phyloP scores from a whole-genome alignment of 2,329 filamentous ascomycete species.

The Beauveria sp. region DNA sequence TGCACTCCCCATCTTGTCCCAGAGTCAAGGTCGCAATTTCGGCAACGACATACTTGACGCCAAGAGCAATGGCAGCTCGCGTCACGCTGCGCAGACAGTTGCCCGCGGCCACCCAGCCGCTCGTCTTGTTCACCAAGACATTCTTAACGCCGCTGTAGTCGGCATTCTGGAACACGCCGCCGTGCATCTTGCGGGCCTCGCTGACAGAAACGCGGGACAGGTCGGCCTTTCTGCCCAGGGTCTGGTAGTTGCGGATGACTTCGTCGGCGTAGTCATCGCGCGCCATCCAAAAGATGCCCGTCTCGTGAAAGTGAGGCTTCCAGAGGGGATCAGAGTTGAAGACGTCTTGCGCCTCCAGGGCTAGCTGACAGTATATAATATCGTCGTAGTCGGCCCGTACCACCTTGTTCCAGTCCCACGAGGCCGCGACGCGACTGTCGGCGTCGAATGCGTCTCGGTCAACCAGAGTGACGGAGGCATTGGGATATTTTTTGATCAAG shows the following conservation, averaged over 20 bases:
- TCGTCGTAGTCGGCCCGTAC: constrained; percentile 63
- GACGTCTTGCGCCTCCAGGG: constrained; percentile 55
- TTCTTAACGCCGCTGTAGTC: constrained; percentile 52
- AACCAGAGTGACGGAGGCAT: constrained; percentile 46
- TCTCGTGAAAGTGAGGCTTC: constrained; percentile 49
- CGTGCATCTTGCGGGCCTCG: constrained; percentile 42
- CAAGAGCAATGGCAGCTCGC: constrained; percentile 41
- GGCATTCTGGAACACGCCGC: constrained; percentile 51
- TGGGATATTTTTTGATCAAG: constrained; percentile 42
- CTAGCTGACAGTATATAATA: constrained; percentile 54
- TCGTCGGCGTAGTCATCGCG: constrained; percentile 41
- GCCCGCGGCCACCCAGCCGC: constrained; percentile 57
- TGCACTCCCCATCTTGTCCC: constrained; percentile 34
- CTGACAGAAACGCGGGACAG: constrained; percentile 37
- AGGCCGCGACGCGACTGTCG: constrained; percentile 47
- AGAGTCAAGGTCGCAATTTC: constrained; percentile 43
- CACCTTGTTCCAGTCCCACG: constrained; percentile 68
- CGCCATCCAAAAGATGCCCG: constrained; percentile 51
- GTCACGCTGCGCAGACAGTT: constrained; percentile 49
- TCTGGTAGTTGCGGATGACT: constrained; percentile 46
- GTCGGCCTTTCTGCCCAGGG: constrained; percentile 32
- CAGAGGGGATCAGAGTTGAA: constrained; percentile 53
- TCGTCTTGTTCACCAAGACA: constrained; percentile 52
- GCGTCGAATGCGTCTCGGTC: constrained; percentile 48
- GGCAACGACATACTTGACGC: constrained; percentile 51